A percentile compares a stretch with the other conserved stretches of the same genome.
phyloP scores from a whole-genome alignment of 805 yeast species.

The Lipomyces lipofer region DNA sequence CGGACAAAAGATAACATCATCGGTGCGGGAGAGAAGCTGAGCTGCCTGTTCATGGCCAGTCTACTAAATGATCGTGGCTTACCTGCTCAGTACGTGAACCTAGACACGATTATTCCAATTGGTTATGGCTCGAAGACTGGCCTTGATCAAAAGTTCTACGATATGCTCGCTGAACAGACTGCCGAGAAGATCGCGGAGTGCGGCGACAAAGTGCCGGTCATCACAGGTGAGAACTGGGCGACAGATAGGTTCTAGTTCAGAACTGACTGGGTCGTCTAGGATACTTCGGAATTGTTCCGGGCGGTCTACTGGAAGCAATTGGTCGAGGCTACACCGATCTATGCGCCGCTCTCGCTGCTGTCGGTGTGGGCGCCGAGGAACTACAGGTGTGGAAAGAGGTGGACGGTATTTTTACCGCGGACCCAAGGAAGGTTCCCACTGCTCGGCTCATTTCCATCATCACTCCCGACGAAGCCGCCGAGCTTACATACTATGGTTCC shows the following conservation, averaged over 20 bases:
- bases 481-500: conserved; percentile 93
- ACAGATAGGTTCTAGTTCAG: no score
- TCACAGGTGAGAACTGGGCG: no score
- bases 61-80: conserved; percentile 81
- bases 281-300: conserved; percentile 95
- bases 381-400: conserved; percentile 99
- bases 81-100: conserved; percentile 73
- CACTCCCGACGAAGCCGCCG: conserved; percentile 98
- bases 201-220: conserved; percentile 62
- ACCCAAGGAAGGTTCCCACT: conserved; percentile 89
- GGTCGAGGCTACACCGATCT: conserved; percentile 98
- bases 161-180: conserved; percentile 50
- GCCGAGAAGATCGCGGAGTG: conserved; percentile 47
- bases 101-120: conserved; percentile 68
- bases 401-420: conserved; percentile 98
- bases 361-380: conserved; percentile 88
- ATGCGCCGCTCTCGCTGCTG: conserved; percentile 96
- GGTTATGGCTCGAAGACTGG: conserved; percentile 57
- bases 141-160: conserved; percentile 66
- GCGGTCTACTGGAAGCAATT: conserved; percentile 87
- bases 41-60: conserved; percentile 86
- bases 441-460: conserved; percentile 84
- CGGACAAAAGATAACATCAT: conserved; percentile 86
- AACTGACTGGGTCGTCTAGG: no score
- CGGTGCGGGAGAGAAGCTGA: conserved; percentile 91